Percentiles rank a stretch among this genome's conserved stretches.
phyloP scores from a whole-genome alignment of 306 rosid species.

The Gastrolobium villosum region DNA sequence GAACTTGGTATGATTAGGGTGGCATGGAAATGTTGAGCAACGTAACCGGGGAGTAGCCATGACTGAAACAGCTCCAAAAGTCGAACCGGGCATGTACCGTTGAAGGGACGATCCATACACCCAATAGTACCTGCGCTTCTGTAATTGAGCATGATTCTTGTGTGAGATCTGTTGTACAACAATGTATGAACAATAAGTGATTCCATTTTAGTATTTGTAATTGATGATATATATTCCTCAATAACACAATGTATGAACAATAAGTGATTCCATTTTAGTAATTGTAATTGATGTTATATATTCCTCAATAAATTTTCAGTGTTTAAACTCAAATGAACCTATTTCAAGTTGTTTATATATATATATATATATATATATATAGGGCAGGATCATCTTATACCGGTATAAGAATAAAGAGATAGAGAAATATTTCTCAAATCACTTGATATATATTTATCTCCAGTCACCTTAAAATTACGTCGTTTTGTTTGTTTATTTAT shows the following conservation, averaged over 20 bases:
- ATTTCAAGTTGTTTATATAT: no score
- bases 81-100: conserved; percentile 52
- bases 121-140: background rate
- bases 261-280: background rate
- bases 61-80: conserved; percentile 43
- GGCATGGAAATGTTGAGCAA: conserved; percentile 69
- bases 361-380: no score
- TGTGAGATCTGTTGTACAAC: background rate
- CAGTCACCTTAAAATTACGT: no score
- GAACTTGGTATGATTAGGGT: conserved; percentile 44
- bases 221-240: no score
- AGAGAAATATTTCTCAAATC: no score
- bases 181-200: background rate
- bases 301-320: background rate
- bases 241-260: no score
- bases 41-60: conserved; percentile 49
- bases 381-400: no score
- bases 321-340: no score
- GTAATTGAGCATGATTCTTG: background rate
- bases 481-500: no score
- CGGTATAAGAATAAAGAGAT: no score
- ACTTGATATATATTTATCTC: no score
- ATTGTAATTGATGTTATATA: background rate
- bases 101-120: conserved; percentile 2
- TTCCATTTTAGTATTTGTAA: background rate